phyloP scores from a whole-genome alignment of 2,329 filamentous ascomycete genomes.

The Paradendryphiella salina region DNA sequence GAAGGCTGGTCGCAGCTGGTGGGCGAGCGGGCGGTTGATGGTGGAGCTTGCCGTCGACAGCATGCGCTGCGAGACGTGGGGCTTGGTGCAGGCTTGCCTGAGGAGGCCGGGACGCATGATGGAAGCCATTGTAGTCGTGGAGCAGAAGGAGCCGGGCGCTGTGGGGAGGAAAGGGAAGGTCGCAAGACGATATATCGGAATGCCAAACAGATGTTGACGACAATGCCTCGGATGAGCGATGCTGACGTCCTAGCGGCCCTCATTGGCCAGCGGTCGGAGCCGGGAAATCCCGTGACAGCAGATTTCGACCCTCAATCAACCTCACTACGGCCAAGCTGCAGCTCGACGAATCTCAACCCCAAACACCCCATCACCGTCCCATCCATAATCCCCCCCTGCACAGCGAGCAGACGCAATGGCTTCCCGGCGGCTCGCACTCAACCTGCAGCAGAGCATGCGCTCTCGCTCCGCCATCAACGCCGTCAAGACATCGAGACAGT shows the following conservation, averaged over 20 bases:
- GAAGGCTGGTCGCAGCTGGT: slow-evolving; percentile 47
- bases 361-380: slow-evolving; percentile 32
- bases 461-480: slow-evolving; percentile 81
- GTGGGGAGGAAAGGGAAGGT: neutral
- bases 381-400: slow-evolving; percentile 31
- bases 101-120: slow-evolving; percentile 56
- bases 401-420: slow-evolving; percentile 67
- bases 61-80: slow-evolving; percentile 50
- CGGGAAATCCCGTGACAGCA: slow-evolving; percentile 28
- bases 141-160: slow-evolving; percentile 7
- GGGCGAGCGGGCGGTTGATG: slow-evolving; percentile 42
- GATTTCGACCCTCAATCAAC: slow-evolving; percentile 31
- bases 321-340: slow-evolving; percentile 31
- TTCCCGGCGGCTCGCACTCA: slow-evolving; percentile 95
- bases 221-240: slow-evolving; percentile 26
- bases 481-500: slow-evolving; percentile 55
- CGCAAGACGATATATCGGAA: slow-evolving; percentile 14
- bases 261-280: slow-evolving; percentile 25
- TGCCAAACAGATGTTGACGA: slow-evolving; percentile 18
- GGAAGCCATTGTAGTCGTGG: slow-evolving; percentile 54
- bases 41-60: slow-evolving; percentile 49
- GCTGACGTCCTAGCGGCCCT: slow-evolving; percentile 22
- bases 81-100: slow-evolving; percentile 50
- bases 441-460: slow-evolving; percentile 87
- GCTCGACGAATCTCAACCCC: slow-evolving; percentile 32